Percentiles rank a stretch among this genome's conserved stretches.
phyloP scores from a whole-genome alignment of 495 filamentous ascomycete species.

The Daldinia bambusicola region DNA sequence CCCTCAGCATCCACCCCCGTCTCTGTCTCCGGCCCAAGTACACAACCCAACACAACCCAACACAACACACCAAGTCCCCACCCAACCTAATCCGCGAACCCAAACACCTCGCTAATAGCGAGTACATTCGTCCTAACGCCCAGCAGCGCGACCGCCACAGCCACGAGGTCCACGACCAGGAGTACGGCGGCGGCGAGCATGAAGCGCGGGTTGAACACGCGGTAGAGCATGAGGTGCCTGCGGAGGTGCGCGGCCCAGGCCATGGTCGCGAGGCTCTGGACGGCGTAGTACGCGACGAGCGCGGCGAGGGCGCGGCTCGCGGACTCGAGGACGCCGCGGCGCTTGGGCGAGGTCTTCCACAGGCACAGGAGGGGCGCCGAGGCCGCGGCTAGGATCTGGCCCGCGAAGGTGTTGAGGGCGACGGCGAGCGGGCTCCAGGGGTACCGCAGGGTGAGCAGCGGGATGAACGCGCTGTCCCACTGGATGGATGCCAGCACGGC shows the following conservation, averaged over 20 bases:
- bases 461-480: constrained; percentile 97
- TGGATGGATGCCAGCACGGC: constrained; percentile 88
- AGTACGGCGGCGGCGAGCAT: constrained; percentile 82
- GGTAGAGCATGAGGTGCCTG: constrained; percentile 94
- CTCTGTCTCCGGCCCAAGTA: too few relatives aligned
- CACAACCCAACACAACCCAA: too few relatives aligned
- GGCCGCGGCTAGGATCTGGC: constrained; percentile 82
- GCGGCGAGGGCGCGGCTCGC: constrained; percentile 75
- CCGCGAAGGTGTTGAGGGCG: constrained; percentile 85
- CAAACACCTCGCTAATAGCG: constrained; percentile 89
- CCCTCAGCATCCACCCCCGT: background rate
- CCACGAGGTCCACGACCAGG: constrained; percentile 79
- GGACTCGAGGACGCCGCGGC: constrained; percentile 70
- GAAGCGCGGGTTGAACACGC: constrained; percentile 92
- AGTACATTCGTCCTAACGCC: constrained; percentile 77
- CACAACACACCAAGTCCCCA: too few relatives aligned
- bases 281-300: constrained; percentile 82
- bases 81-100: constrained; percentile 69
- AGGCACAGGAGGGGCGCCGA: constrained; percentile 83
- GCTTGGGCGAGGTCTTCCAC: constrained; percentile 79
- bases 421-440: constrained; percentile 89
- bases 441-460: constrained; percentile 82
- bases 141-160: constrained; percentile 71
- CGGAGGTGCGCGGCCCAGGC: constrained; percentile 88
- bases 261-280: constrained; percentile 82